These are phyloP conservation scores for Protomyces inouyei DNA, from an alignment of 1,139 yeast species.

Conservation along the genomic window DNA sequence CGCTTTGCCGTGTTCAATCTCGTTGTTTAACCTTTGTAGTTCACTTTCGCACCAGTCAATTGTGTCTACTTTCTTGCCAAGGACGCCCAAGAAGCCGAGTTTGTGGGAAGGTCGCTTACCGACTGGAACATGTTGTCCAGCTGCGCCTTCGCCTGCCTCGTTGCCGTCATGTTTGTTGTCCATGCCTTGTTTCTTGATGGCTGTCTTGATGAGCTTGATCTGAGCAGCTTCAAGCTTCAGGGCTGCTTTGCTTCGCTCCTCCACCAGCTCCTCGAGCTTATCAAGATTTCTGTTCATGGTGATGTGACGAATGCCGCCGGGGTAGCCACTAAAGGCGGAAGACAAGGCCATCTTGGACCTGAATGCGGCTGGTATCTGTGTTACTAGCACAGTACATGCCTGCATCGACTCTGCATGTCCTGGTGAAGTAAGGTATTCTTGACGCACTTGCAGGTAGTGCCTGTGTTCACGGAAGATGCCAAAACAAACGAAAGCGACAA, in stretches of 20 bases:
- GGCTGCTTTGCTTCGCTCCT: conserved; percentile 60
- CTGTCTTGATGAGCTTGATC: conserved; percentile 53
- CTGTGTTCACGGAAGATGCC: conserved; percentile 75
- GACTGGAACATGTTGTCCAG: conserved; percentile 54
- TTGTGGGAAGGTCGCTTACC: conserved; percentile 73
- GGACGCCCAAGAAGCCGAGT: conserved; percentile 48
- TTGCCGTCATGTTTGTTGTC: conserved; percentile 27
- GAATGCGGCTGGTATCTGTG: conserved; percentile 67
- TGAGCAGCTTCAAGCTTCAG: conserved; percentile 65
- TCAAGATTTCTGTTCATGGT: conserved; percentile 68
- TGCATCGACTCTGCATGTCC: conserved; percentile 62
- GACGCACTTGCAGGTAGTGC: conserved; percentile 72
- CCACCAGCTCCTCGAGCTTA: conserved; percentile 54
- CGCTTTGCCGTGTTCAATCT: conserved; percentile 58
- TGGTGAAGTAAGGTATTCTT: conserved; percentile 77
- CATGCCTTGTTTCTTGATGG: conserved; percentile 46
- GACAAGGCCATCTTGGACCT: conserved; percentile 57
- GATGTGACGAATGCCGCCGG: conserved; percentile 54
- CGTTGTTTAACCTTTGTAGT: conserved; percentile 61
- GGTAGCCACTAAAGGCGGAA: conserved; percentile 53
- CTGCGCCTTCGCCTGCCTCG: conserved; percentile 7
- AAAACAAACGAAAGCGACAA: conserved; percentile 64
- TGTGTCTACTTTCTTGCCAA: conserved; percentile 83
- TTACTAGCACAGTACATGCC: conserved; percentile 74
- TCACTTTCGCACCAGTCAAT: conserved; percentile 64